These are phyloP conservation scores for Leishmania guyanensis DNA, from an alignment of 208 protist genomes.

Conservation along the genomic window DNA sequence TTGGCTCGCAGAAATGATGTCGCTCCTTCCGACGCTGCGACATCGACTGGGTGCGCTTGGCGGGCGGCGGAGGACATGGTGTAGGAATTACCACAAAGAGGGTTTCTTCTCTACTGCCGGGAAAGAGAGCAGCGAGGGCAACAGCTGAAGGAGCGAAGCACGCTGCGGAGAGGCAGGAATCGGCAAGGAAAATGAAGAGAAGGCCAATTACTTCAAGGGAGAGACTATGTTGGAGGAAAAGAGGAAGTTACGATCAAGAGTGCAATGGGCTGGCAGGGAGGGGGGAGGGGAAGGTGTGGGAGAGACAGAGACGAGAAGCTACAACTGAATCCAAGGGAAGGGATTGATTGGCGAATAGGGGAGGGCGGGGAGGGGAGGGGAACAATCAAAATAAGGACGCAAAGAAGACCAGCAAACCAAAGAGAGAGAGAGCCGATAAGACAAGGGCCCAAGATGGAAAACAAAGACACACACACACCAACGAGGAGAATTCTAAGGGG, in stretches of 20 bases:
- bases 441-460: background rate
- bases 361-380: background rate
- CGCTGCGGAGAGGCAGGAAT: background rate
- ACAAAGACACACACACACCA: background rate
- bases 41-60: background rate
- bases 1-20: conserved; percentile 9
- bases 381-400: background rate
- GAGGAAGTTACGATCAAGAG: background rate
- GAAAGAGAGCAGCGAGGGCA: background rate
- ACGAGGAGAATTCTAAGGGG: background rate
- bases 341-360: background rate
- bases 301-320: background rate
- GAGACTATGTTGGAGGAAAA: background rate
- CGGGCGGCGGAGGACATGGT: background rate
- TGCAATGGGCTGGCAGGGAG: background rate
- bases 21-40: background rate
- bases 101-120: background rate
- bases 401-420: background rate
- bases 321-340: background rate
- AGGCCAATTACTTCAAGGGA: background rate
- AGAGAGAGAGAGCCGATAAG: background rate
- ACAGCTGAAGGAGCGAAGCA: background rate
- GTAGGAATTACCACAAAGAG: background rate
- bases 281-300: background rate
- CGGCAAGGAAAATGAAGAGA: background rate